A percentile compares a stretch with the other conserved stretches of the same genome.
Evolutionary conservation across 176 grass and related monocot genomes (phyloP).

Genomic region (Cenchrus purpureus): DNA sequence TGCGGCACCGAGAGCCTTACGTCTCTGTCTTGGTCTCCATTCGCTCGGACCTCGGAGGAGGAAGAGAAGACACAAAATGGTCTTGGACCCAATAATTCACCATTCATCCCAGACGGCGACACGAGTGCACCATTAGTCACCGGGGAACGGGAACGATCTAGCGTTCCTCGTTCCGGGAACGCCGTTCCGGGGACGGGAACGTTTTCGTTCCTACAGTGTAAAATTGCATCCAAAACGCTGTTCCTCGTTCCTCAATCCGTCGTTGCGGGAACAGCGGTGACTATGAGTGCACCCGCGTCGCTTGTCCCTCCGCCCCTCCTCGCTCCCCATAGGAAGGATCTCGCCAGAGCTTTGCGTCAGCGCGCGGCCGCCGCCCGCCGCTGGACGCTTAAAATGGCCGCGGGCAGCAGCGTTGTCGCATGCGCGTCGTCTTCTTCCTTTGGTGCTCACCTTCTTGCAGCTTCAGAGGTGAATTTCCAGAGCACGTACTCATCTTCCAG

Average conservation of each 20-base stretch:
- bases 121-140: conserved; percentile 2
- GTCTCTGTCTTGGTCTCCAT: background rate
- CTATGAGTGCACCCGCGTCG: too few relatives aligned
- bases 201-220: too few relatives aligned
- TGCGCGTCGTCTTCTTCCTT: conserved; percentile 20
- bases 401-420: conserved; percentile 18
- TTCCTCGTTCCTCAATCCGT: too few relatives aligned
- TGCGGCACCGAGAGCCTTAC: background rate
- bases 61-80: background rate
- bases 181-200: too few relatives aligned
- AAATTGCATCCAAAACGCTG: too few relatives aligned
- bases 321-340: conserved; percentile 26
- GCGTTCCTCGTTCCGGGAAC: too few relatives aligned
- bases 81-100: background rate
- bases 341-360: too few relatives aligned
- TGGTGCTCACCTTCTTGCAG: background rate
- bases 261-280: too few relatives aligned
- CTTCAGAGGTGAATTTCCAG: too few relatives aligned
- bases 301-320: background rate
- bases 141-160: too few relatives aligned
- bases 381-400: background rate
- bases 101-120: conserved; percentile 7
- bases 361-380: too few relatives aligned
- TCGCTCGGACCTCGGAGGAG: background rate
- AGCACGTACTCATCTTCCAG: too few relatives aligned